Evolutionary conservation across 2,329 filamentous ascomycete genomes (phyloP).

Genomic region (Sarocladiaceae sp.): DNA sequence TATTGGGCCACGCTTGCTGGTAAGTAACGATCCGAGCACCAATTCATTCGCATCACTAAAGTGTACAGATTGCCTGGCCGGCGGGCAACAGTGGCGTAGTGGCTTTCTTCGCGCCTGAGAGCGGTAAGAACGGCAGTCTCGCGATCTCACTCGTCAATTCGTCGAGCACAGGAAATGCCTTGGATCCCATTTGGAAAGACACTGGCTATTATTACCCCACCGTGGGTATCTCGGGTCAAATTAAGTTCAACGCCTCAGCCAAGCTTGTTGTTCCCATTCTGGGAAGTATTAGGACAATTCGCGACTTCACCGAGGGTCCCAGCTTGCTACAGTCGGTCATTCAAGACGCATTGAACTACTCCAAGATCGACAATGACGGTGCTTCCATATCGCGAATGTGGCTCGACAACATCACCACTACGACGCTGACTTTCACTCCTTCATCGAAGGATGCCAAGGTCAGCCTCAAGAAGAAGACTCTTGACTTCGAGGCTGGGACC

Average conservation of each 20-base stretch:
- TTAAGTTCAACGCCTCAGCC: conserved; percentile 56
- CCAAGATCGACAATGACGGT: conserved; percentile 33
- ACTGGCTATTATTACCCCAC: conserved; percentile 27
- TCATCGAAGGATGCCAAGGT: conserved; percentile 19
- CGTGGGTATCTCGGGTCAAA: conserved; percentile 48
- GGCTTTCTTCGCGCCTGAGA: conserved; percentile 51
- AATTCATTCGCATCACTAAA: not conserved
- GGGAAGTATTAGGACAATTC: conserved; percentile 58
- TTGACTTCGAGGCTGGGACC: conserved; percentile 46
- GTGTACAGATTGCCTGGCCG: conserved; percentile 51
- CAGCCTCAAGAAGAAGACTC: conserved; percentile 33
- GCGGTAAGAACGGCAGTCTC: conserved; percentile 49
- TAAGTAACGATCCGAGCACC: not conserved
- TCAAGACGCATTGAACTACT: conserved; percentile 47
- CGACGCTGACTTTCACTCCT: conserved; percentile 44
- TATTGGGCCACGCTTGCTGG: conserved; percentile 49
- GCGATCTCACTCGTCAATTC: conserved; percentile 49
- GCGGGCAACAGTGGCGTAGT: conserved; percentile 60
- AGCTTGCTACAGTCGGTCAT: conserved; percentile 47
- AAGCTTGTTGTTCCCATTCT: conserved; percentile 51
- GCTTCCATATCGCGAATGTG: conserved; percentile 49
- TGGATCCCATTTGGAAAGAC: conserved; percentile 40
- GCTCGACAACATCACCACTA: conserved; percentile 59
- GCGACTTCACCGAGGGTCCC: conserved; percentile 58
- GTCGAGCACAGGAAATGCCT: conserved; percentile 32